Evolutionary conservation across 441 rosid species (phyloP), one percentile per base, ranked within the genome.

Genomic region (Daphne laureola): DNA sequence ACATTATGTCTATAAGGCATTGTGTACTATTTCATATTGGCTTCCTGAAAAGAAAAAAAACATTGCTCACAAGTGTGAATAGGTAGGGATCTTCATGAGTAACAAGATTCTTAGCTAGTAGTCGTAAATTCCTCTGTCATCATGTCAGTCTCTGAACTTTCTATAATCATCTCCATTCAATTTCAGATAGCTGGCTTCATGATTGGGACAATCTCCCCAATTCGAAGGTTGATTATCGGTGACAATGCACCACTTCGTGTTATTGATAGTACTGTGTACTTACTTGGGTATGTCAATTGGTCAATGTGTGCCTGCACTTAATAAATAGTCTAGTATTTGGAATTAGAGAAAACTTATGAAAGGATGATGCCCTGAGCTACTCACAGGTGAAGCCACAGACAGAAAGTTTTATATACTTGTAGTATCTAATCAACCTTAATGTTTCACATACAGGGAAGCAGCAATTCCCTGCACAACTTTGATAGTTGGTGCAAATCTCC

Each of bases 401-500:
- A 31, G 9, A 8, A 3, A 8, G 5, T 3, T 3, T 31, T 2
- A 2, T 5, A n/a, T 8, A 5, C 1, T 31, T 3, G 36, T 31
- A 31, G 1, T 2, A 31, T 31, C 6, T 8, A 5, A 31, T 31
- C 23, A 18, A 18, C 23, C 17, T 54, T 41, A 38, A 12, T 17
- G 12, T 50, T 15, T 31, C 2, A 17, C 12, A 43, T 14, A 52
- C 72, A 72, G 80, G 59, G 62, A 69, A 26, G 80, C 75, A 18
- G 43, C 64, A 26, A 51, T 76, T 55, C 80, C 80, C 0, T 21
- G 51, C 11, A 38, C 66, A 55, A 75, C 73, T 14, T 51, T 72
- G 46, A 63, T 75, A 51, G 31, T 72, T 5, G 80, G 77, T 14
- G 74, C 73, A 52, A 76, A 76, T 50, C 80, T 76, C 59, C 72